Evolutionary conservation across 495 filamentous ascomycete species (phyloP).

Genomic region (Tuber magnatum): DNA sequence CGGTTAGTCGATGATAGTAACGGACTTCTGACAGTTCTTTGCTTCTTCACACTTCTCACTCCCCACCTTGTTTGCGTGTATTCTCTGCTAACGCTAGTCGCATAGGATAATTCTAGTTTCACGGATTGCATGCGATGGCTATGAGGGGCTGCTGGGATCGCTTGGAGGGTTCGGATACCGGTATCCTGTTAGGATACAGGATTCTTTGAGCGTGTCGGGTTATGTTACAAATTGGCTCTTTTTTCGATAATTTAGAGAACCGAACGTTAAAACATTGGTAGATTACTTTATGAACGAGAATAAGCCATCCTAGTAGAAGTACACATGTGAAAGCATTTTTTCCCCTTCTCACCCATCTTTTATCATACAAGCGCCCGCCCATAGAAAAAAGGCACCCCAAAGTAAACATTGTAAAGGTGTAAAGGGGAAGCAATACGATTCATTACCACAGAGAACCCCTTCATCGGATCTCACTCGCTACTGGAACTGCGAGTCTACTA

Average conservation of each 20-base stretch:
- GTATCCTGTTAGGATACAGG: background rate
- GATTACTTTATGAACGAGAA: background rate
- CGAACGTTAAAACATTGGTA: background rate
- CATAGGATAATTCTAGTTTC: background rate
- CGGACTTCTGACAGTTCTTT: conserved; percentile 51
- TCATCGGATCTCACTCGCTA: background rate
- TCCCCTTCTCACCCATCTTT: background rate
- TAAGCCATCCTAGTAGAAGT: background rate
- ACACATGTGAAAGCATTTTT: background rate
- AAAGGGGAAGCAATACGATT: background rate
- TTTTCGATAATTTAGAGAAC: background rate
- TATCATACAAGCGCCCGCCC: background rate
- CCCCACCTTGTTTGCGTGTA: background rate
- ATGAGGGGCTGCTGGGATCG: background rate
- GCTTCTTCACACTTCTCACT: background rate
- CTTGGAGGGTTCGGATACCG: background rate
- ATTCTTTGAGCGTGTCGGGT: background rate
- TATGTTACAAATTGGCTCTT: background rate
- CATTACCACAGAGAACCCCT: background rate
- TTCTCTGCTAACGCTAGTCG: background rate
- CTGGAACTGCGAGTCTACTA: background rate
- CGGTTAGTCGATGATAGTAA: conserved; percentile 52
- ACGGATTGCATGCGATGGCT: background rate
- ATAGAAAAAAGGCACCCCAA: background rate
- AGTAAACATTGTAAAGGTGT: background rate